Evolutionary conservation across 2,329 filamentous ascomycete species (phyloP).

Genomic region (Paramyrothecium roridum): DNA sequence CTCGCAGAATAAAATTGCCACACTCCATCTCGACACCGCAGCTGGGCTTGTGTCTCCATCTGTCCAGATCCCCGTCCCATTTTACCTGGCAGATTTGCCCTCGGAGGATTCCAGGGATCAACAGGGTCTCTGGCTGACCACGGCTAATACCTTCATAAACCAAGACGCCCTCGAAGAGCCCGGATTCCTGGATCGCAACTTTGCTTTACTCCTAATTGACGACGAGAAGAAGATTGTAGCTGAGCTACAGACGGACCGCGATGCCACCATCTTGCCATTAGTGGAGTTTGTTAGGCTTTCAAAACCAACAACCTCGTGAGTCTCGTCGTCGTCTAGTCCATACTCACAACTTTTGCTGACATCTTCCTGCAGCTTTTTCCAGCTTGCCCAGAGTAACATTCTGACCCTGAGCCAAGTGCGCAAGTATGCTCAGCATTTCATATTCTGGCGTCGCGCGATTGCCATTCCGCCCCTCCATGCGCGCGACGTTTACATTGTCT

Average conservation of each 20-base stretch:
- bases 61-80: constrained; percentile 62
- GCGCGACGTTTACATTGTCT: constrained; percentile 86
- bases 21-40: constrained; percentile 68
- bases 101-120: constrained; percentile 65
- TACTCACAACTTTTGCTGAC: constrained; percentile 2
- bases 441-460: constrained; percentile 92
- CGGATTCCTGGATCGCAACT: constrained; percentile 76
- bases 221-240: constrained; percentile 73
- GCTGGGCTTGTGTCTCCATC: constrained; percentile 58
- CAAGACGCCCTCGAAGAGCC: constrained; percentile 67
- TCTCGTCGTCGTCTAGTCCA: constrained; percentile 8
- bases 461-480: constrained; percentile 88
- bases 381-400: constrained; percentile 67
- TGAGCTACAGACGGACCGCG: constrained; percentile 73
- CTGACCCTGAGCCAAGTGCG: constrained; percentile 80
- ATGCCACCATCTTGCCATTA: constrained; percentile 72
- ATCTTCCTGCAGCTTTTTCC: constrained; percentile 47
- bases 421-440: constrained; percentile 85
- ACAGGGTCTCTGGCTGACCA: constrained; percentile 81
- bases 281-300: constrained; percentile 78
- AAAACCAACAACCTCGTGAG: constrained; percentile 62
- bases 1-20: constrained; percentile 81
- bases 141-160: constrained; percentile 70
- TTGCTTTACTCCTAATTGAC: constrained; percentile 79
- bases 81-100: constrained; percentile 71